A percentile compares a stretch with the other conserved stretches of the same genome.
These are phyloP conservation scores for Exidia glandulosa DNA, from an alignment of 768 basidiomycete species.

Conservation along the genomic window DNA sequence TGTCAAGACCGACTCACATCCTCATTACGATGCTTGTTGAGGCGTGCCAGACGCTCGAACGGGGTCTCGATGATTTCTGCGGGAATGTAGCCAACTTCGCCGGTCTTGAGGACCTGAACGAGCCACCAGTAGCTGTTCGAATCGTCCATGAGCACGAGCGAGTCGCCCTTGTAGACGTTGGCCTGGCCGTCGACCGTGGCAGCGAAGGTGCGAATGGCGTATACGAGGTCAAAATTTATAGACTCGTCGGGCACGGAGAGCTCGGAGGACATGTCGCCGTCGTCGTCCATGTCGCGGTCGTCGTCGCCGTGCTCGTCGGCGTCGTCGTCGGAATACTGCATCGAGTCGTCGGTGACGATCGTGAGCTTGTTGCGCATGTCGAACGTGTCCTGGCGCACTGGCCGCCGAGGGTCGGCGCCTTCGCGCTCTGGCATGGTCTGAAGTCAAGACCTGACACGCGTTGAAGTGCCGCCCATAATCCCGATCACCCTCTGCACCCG, in stretches of 20 bases:
- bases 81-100: constrained; percentile 99
- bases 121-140: constrained; percentile 99
- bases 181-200: constrained; percentile 99
- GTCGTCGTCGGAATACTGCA: constrained; percentile 33
- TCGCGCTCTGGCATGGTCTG: not conserved
- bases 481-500: no score
- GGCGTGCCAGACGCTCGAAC: constrained; percentile 84
- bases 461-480: no score
- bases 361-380: constrained; percentile 49
- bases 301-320: constrained; percentile 49
- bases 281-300: constrained; percentile 28
- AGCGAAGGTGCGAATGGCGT: constrained; percentile 87
- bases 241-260: constrained; percentile 84
- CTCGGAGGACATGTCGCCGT: constrained; percentile 61
- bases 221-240: constrained; percentile 88
- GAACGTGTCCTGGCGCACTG: constrained; percentile 49
- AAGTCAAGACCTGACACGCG: no score
- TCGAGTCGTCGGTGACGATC: constrained; percentile 42
- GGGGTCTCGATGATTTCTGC: constrained; percentile 99
- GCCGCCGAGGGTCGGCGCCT: constrained; percentile 6
- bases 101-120: constrained; percentile 94
- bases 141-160: constrained; percentile 92
- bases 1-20: constrained; percentile 65
- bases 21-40: constrained; percentile 96
- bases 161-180: constrained; percentile 96